Base-by-base conservation (phyloP, 768 basidiomycete genomes). In the Trametes sanguinea region DNA sequence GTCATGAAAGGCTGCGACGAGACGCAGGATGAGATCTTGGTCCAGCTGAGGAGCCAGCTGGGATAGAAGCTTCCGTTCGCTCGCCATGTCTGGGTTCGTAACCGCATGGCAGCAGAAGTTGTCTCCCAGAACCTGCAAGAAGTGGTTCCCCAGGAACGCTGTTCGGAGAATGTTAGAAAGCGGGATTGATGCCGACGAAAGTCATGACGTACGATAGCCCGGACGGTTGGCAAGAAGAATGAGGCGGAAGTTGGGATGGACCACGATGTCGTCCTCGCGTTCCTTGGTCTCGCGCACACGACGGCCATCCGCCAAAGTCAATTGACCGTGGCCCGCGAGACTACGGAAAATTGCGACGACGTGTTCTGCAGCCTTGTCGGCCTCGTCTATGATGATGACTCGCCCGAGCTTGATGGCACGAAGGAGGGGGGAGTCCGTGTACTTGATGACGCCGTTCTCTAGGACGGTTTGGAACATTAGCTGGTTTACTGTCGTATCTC, bases 131-230 rank as follows among this genome's bases (percentile, higher is more conserved):
- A 89, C 87, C 66, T 89, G 86, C 22, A 88, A 73, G 76, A 89
- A 89, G 69, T 89, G 86, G 63, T 89, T 89, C 1, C 86, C 86
- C 27, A 89, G 76, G 80, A 89, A 89, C 1, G 87, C 87, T 88
- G 30, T 32, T 13, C n/a, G 46, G 54, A 55, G 33, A 48, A 39
- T 37, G 45, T 59, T 11, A 17, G 63, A 8, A n/a, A 6, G n/a
- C 27, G 6, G 45, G 6, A 9, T 13, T 44, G 6, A 47, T 44
- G 27, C 22, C 4, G 22, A 27, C 17, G 45, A 29, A 13, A 27
- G 45, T 47, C 10, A 10, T 30, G 47, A 68, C 83, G 64, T 66
- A 88, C 86, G 86, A 77, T 88, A 89, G 10, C 86, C 86, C 35
- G 87, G 86, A 4, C 86, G 74, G 68, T 89, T 89, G 4, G 86